Evolutionary conservation across 179 eudicot species (phyloP), one percentile per base, ranked within the genome.

Genomic region (Vitellaria paradoxa): DNA sequence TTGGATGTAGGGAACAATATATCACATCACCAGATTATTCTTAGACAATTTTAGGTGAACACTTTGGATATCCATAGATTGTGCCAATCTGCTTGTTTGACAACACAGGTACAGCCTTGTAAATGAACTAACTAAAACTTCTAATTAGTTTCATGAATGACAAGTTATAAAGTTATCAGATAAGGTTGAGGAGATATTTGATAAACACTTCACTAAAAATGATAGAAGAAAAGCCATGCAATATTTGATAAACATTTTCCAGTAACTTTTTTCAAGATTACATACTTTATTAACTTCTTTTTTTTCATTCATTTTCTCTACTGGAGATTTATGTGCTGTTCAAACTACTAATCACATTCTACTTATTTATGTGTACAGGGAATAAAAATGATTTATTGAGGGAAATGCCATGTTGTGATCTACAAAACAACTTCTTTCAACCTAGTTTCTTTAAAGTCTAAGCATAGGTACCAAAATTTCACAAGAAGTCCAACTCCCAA

Each of bases 191-290:
- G 90, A 91, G 62, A 82, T 84, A 15, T 93, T 96, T 78, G 80
- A 86, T 30, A 90, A 90, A 83, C 87, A 96, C 75, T 93, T 91
- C 57, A 88, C 97, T 9, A 78, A 90, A 76, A 98, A 92, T 79
- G 91, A 95, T 75, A 85, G 78, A 82, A 87, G 88, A 57, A 96
- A 88, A 81, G 99, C 97, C 68, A 91, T 93, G 98, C 91, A 88
- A 75, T 96, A 50, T 50, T 6, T n/a, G n/a, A n/a, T n/a, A n/a
- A n/a, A n/a, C n/a, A n/a, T n/a, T n/a, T n/a, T n/a, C n/a, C n/a
- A n/a, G n/a, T n/a, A n/a, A n/a, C n/a, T n/a, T n/a, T n/a, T n/a
- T n/a, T 37, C 69, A 40, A 74, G 78, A 83, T 64, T 65, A 78
- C 78, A 53, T 84, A 79, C 20, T 75, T 37, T 56, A 74, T 30